Evolutionary conservation across 768 basidiomycete genomes (phyloP).

Genomic region (Pleurotus djamor): DNA sequence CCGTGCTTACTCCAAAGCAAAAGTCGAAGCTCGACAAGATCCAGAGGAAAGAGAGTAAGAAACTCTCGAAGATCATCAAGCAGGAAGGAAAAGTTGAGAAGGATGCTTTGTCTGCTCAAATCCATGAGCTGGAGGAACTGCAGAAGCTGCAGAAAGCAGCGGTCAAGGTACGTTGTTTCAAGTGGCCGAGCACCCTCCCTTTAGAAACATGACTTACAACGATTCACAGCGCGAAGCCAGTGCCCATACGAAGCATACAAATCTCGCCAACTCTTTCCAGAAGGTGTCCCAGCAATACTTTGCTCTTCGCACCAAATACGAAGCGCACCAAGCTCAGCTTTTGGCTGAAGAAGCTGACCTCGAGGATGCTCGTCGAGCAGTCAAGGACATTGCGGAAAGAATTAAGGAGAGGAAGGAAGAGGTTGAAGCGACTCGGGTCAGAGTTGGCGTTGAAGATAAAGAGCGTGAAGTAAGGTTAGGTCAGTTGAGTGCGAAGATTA

Average conservation of each 20-base stretch:
- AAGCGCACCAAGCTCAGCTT: constrained; percentile 47
- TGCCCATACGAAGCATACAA: constrained; percentile 51
- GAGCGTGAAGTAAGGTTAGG: constrained; percentile 54
- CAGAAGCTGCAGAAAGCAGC: constrained; percentile 70
- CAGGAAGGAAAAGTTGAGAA: constrained; percentile 69
- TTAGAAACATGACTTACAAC: constrained; percentile 4
- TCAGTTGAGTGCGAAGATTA: constrained; percentile 27
- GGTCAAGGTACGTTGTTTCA: constrained; percentile 41
- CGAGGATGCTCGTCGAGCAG: constrained; percentile 48
- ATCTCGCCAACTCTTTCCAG: constrained; percentile 53
- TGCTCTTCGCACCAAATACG: constrained; percentile 59
- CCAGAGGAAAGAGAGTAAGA: constrained; percentile 46
- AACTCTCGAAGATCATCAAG: constrained; percentile 68
- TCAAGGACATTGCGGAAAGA: not conserved
- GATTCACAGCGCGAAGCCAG: constrained; percentile 50
- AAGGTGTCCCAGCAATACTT: constrained; percentile 62
- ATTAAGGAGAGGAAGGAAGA: constrained; percentile 65
- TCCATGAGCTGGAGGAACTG: constrained; percentile 65
- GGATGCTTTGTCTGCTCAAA: constrained; percentile 53
- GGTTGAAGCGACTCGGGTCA: constrained; percentile 61
- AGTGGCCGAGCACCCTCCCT: not conserved
- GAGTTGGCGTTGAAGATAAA: constrained; percentile 71
- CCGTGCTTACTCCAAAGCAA: constrained; percentile 1
- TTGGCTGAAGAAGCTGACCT: constrained; percentile 44
- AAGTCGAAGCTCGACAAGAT: not conserved